Percentiles rank a stretch among this genome's conserved stretches.
Evolutionary conservation across 306 rosid genomes (phyloP).

Genomic region (Malus domestica): DNA sequence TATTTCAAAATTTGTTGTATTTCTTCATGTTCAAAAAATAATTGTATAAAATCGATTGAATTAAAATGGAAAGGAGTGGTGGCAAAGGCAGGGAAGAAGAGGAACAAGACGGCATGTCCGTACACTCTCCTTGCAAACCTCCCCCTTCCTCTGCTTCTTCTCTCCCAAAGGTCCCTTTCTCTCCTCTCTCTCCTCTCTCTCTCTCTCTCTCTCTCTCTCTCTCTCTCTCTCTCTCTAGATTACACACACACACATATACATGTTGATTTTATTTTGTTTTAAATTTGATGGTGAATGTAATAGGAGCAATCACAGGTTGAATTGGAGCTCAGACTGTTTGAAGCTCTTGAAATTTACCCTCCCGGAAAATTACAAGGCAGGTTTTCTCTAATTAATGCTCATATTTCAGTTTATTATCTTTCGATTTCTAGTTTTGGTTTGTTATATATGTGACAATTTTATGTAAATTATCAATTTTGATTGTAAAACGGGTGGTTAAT

Average conservation of each 20-base stretch:
- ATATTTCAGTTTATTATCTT: background rate
- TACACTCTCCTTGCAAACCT: constrained; percentile 96
- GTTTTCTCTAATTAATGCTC: background rate
- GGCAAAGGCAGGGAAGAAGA: constrained; percentile 76
- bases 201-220: constrained; percentile 6
- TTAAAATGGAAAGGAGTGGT: constrained; percentile 47
- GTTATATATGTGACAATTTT: background rate
- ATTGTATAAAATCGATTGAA: background rate
- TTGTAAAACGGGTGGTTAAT: background rate
- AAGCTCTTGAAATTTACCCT: constrained; percentile 82
- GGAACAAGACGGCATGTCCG: constrained; percentile 92
- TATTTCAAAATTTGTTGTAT: background rate
- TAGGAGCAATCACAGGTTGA: constrained; percentile 82
- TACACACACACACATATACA: background rate
- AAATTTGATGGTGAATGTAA: constrained; percentile 9
- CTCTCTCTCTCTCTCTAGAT: background rate
- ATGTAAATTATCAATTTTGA: background rate
- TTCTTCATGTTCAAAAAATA: background rate
- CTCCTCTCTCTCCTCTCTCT: constrained; percentile 14
- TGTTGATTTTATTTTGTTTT: background rate
- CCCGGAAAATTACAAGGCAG: constrained; percentile 65
- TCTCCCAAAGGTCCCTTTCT: constrained; percentile 57
- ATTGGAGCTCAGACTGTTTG: constrained; percentile 72
- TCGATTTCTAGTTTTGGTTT: background rate
- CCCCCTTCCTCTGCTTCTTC: constrained; percentile 96